A percentile compares a stretch with the other conserved stretches of the same genome.
These are phyloP conservation scores for Scheffersomyces coipomensis DNA, from an alignment of 805 yeast genomes.

Conservation along the genomic window DNA sequence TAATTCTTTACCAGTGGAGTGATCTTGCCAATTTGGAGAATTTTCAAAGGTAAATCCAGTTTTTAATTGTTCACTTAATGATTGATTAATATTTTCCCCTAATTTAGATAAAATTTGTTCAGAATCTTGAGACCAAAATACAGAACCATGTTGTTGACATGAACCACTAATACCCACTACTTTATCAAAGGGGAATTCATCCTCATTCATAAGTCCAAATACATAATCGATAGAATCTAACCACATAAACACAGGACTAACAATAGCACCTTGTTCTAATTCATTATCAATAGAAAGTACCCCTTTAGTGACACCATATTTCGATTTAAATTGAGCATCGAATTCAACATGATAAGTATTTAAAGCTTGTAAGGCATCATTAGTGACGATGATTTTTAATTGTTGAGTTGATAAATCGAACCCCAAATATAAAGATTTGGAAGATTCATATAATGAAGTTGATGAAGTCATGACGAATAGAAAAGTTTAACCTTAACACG, in stretches of 20 bases:
- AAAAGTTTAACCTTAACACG: neutral
- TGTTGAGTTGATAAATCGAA: conserved; percentile 91
- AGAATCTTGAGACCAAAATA: conserved; percentile 66
- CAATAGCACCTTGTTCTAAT: conserved; percentile 52
- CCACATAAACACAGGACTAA: conserved; percentile 90
- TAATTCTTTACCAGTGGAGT: conserved; percentile 74
- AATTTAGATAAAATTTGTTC: conserved; percentile 37
- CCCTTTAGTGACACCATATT: conserved; percentile 70
- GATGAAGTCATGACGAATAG: neutral
- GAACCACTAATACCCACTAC: conserved; percentile 79
- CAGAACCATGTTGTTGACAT: conserved; percentile 91
- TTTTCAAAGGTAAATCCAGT: conserved; percentile 58
- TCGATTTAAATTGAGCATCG: conserved; percentile 56
- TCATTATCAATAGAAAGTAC: conserved; percentile 50
- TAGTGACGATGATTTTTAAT: conserved; percentile 69
- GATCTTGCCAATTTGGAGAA: conserved; percentile 96
- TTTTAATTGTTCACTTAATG: conserved; percentile 47
- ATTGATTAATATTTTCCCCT: conserved; percentile 13
- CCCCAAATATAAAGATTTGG: conserved; percentile 50
- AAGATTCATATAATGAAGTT: conserved; percentile 2
- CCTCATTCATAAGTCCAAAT: conserved; percentile 48
- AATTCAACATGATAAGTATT: conserved; percentile 68
- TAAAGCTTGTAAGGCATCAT: conserved; percentile 50
- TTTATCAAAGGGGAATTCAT: conserved; percentile 52
- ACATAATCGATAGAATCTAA: conserved; percentile 74